phyloP scores from a whole-genome alignment of 176 grass and related monocot species.

The Bothriochloa decipiens region DNA sequence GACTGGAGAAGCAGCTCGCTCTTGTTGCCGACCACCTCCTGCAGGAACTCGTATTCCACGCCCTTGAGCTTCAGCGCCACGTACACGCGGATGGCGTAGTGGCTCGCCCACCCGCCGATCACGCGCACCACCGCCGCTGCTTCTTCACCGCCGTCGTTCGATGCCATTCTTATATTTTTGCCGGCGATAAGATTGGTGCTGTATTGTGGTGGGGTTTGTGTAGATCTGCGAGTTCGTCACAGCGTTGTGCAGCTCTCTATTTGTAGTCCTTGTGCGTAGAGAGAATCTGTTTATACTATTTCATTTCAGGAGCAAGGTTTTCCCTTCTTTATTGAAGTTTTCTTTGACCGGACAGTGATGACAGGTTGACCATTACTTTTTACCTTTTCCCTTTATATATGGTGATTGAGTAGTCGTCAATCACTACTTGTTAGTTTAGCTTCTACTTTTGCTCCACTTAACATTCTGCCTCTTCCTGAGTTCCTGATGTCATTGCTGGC shows the following conservation, averaged over 20 bases:
- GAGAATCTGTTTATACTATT: too few relatives aligned
- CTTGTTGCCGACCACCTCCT: constrained; percentile 43
- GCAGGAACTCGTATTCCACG: constrained; percentile 41
- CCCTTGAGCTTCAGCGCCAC: constrained; percentile 52
- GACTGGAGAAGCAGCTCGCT: constrained; percentile 42
- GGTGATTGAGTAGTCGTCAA: not conserved
- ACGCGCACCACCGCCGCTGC: not conserved
- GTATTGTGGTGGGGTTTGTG: not conserved
- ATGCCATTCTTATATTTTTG: not conserved
- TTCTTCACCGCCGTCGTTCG: not conserved
- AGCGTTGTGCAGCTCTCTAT: not conserved
- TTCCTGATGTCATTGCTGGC: not conserved
- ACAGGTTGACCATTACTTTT: not conserved
- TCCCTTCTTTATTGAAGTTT: not conserved
- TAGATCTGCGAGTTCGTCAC: not conserved
- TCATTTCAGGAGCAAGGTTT: not conserved
- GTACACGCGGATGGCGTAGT: constrained; percentile 26
- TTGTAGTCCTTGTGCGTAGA: not conserved
- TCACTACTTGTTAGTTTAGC: not conserved
- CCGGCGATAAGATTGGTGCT: not conserved
- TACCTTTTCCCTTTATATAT: too few relatives aligned
- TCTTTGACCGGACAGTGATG: not conserved
- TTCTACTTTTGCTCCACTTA: not conserved
- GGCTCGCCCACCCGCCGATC: constrained; percentile 24
- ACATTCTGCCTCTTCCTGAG: not conserved